Conservation (phyloP, 1,139 yeast species). For the Taiozyma sp. region DNA sequence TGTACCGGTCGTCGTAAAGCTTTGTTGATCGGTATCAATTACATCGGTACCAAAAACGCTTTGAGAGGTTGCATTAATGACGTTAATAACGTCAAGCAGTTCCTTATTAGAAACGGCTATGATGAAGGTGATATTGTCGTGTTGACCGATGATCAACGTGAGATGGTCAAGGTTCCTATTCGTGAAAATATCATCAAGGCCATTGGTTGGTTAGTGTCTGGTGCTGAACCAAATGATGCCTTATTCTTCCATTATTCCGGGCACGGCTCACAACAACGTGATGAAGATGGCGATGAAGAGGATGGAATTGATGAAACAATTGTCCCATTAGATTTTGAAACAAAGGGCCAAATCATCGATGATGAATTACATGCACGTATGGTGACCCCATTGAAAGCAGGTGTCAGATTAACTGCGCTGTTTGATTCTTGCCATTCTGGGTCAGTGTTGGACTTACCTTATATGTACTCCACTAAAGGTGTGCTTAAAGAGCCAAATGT, state of each 20-base stretch:
- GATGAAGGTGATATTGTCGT: slow-evolving; percentile 74
- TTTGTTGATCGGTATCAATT: slow-evolving; percentile 79
- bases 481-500: slow-evolving; percentile 84
- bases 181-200: slow-evolving; percentile 75
- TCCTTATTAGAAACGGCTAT: slow-evolving; percentile 59
- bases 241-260: slow-evolving; percentile 88
- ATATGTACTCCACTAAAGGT: slow-evolving; percentile 86
- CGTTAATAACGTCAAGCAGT: slow-evolving; percentile 56
- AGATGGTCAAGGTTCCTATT: slow-evolving; percentile 66
- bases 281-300: slow-evolving; percentile 84
- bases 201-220: slow-evolving; percentile 85
- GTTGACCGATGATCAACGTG: slow-evolving; percentile 65
- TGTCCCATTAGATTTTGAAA: slow-evolving; percentile 84
- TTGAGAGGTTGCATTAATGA: slow-evolving; percentile 87
- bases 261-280: slow-evolving; percentile 84
- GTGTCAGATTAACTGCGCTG: slow-evolving; percentile 82
- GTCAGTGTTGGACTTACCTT: slow-evolving; percentile 84
- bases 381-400: slow-evolving; percentile 73
- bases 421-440: slow-evolving; percentile 96
- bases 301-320: slow-evolving; percentile 88
- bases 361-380: slow-evolving; percentile 80
- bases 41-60: slow-evolving; percentile 65
- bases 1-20: slow-evolving; percentile 80
- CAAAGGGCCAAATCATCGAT: slow-evolving; percentile 69
- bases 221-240: slow-evolving; percentile 82